Evolutionary conservation across 768 basidiomycete genomes (phyloP).

Genomic region (Suillus americanus): DNA sequence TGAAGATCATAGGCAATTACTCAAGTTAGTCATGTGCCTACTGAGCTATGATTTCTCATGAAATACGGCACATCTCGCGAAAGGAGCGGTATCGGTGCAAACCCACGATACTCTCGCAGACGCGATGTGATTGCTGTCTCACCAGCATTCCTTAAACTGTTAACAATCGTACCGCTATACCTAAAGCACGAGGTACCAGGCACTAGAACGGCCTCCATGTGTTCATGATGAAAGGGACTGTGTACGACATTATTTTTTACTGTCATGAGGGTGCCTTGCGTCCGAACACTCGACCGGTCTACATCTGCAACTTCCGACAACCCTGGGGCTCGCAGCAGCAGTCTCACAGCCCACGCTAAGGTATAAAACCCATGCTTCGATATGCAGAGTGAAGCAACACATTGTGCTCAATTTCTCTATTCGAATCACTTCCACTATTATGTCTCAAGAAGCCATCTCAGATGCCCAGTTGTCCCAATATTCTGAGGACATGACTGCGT

Average conservation of each 20-base stretch:
- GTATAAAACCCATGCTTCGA: conserved; percentile 1
- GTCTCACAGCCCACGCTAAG: neutral
- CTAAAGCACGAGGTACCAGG: neutral
- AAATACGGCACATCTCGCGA: neutral
- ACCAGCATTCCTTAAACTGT: neutral
- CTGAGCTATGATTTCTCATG: neutral
- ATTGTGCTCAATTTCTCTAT: neutral
- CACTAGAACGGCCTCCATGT: neutral
- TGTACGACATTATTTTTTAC: neutral
- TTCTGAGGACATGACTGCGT: conserved; percentile 3
- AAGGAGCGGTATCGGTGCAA: neutral
- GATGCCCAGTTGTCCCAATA: neutral
- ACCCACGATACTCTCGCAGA: neutral
- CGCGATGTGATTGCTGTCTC: neutral
- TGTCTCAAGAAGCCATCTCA: neutral
- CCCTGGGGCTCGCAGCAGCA: neutral
- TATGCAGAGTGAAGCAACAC: neutral
- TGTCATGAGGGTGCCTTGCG: neutral
- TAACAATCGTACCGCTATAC: neutral
- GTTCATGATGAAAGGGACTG: neutral
- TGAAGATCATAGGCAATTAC: neutral
- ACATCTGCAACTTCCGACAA: neutral
- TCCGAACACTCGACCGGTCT: neutral
- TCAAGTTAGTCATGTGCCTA: neutral
- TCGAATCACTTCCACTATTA: neutral